A percentile compares a stretch with the other conserved stretches of the same genome.
These are phyloP conservation scores for Colletotrichum sp. DNA, from an alignment of 2,329 filamentous ascomycete species.

Conservation along the genomic window DNA sequence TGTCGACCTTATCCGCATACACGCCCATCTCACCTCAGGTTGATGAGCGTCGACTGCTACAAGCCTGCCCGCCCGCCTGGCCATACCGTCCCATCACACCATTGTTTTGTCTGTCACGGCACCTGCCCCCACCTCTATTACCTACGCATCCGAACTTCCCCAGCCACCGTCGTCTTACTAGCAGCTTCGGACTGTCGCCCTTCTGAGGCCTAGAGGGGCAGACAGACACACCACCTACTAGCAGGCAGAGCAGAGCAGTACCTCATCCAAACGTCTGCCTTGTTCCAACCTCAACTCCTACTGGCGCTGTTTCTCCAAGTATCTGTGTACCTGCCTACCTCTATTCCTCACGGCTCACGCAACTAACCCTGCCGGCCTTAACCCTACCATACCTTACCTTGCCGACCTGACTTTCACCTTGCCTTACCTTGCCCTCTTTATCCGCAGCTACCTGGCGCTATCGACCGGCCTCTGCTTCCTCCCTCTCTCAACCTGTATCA, in stretches of 20 bases:
- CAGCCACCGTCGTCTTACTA: conserved; percentile 1
- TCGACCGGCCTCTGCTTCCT: conserved; percentile 1
- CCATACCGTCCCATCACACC: conserved; percentile 16
- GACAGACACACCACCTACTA: background rate
- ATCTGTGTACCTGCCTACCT: background rate
- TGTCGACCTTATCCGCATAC: conserved; percentile 9
- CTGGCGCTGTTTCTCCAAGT: background rate
- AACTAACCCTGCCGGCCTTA: background rate
- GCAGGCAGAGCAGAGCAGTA: background rate
- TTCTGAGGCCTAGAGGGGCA: background rate
- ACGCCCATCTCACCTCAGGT: conserved; percentile 16
- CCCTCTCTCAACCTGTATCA: conserved; percentile 17
- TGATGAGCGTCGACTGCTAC: background rate
- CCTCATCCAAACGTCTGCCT: background rate
- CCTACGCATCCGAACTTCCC: conserved; percentile 19
- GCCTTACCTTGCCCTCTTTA: background rate
- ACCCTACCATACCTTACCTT: background rate
- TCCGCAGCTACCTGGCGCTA: conserved; percentile 15
- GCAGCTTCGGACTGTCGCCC: background rate
- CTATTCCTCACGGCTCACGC: background rate
- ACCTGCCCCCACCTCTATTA: conserved; percentile 14
- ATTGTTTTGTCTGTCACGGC: conserved; percentile 9
- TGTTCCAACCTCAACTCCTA: background rate
- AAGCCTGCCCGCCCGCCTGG: background rate
- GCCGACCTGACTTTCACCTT: background rate